Conservation (phyloP, 345 rosid species). For the Syzygium oleosum region DNA sequence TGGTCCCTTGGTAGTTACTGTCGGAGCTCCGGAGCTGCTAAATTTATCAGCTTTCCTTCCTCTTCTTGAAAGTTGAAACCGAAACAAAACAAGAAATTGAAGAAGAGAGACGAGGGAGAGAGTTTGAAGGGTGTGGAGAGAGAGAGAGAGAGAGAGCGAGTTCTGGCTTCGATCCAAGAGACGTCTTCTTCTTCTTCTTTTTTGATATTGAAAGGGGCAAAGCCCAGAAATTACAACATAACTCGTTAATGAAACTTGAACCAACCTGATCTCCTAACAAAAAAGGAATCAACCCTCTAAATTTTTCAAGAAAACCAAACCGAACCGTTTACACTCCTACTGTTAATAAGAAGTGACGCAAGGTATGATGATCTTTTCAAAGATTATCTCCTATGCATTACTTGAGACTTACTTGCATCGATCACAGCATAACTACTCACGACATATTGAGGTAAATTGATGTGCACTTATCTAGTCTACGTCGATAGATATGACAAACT, state of each 20-base stretch:
- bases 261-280: too few relatives aligned
- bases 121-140: not conserved
- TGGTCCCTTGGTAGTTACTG: too few relatives aligned
- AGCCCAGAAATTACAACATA: too few relatives aligned
- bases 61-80: too few relatives aligned
- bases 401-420: not conserved
- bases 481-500: not conserved
- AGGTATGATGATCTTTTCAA: not conserved
- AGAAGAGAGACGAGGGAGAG: not conserved
- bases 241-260: too few relatives aligned
- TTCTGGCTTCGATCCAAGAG: not conserved
- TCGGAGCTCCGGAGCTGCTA: too few relatives aligned
- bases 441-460: not conserved
- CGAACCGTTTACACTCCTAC: too few relatives aligned
- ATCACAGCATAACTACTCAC: not conserved
- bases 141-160: not conserved
- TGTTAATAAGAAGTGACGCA: not conserved
- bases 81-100: too few relatives aligned
- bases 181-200: not conserved
- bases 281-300: rapidly evolving
- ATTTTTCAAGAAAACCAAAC: too few relatives aligned
- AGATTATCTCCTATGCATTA: not conserved
- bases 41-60: too few relatives aligned
- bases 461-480: not conserved
- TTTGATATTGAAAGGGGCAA: too few relatives aligned